These are phyloP conservation scores for Xylariaceae sp. DNA, from an alignment of 2,329 filamentous ascomycete species.

Conservation along the genomic window DNA sequence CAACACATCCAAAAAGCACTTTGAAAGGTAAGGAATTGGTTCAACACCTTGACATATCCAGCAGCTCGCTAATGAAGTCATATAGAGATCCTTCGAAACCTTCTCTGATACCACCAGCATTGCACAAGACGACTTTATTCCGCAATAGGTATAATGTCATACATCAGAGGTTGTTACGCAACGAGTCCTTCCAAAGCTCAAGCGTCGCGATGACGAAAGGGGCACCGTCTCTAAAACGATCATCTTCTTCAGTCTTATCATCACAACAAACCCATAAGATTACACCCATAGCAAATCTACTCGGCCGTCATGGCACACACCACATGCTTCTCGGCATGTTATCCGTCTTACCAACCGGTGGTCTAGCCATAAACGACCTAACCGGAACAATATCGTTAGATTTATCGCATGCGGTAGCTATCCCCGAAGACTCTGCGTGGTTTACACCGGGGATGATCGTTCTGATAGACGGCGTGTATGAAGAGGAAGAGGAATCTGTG, in stretches of 20 bases:
- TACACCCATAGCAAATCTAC: constrained; percentile 74
- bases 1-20: constrained; percentile 82
- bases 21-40: constrained; percentile 63
- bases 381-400: constrained; percentile 87
- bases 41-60: not conserved
- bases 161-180: constrained; percentile 86
- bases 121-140: constrained; percentile 82
- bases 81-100: constrained; percentile 60
- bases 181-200: constrained; percentile 87
- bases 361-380: constrained; percentile 78
- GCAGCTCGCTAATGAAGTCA: constrained; percentile 12
- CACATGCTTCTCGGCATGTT: constrained; percentile 87
- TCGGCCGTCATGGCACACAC: constrained; percentile 76
- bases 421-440: constrained; percentile 85
- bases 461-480: constrained; percentile 91
- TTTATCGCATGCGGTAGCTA: constrained; percentile 72
- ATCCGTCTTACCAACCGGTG: constrained; percentile 75
- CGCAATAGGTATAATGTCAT: constrained; percentile 89
- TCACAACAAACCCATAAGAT: constrained; percentile 74
- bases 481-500: constrained; percentile 77
- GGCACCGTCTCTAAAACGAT: constrained; percentile 53
- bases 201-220: constrained; percentile 62
- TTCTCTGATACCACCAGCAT: constrained; percentile 70
- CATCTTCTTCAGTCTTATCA: constrained; percentile 52
- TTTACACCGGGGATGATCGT: constrained; percentile 96